phyloP scores from a whole-genome alignment of 257 asterid genomes.

The Solanum neorickii region DNA sequence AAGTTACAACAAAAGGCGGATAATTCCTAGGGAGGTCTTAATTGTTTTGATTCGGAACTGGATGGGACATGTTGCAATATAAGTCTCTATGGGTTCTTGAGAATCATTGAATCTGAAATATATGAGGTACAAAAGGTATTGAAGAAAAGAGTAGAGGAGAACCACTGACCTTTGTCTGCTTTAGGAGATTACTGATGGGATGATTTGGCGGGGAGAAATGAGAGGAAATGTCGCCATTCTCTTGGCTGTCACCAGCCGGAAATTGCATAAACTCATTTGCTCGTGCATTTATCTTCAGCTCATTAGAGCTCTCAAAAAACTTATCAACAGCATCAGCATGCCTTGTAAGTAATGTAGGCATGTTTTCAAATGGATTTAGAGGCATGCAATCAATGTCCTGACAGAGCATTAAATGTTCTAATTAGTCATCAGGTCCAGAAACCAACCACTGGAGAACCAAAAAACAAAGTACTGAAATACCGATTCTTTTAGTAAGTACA shows the following conservation, averaged over 20 bases:
- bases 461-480: neutral
- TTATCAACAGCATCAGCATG: conserved; percentile 37
- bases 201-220: conserved; percentile 40
- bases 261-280: conserved; percentile 38
- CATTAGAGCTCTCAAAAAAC: conserved; percentile 47
- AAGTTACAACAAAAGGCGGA: neutral
- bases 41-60: neutral
- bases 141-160: conserved; percentile 7
- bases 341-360: conserved; percentile 51
- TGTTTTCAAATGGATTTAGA: conserved; percentile 54
- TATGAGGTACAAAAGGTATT: neutral
- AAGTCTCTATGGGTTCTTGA: neutral
- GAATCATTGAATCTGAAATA: neutral
- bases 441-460: neutral
- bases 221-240: conserved; percentile 27
- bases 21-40: neutral
- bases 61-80: neutral
- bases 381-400: conserved; percentile 98
- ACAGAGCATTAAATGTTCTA: conserved; percentile 12
- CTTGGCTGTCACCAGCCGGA: conserved; percentile 33
- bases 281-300: conserved; percentile 37
- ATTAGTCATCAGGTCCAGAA: neutral
- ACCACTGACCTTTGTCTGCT: conserved; percentile 47
- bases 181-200: conserved; percentile 29
- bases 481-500: neutral